A percentile compares a stretch with the other conserved stretches of the same genome.
These are phyloP conservation scores for Ogataea hybrid DNA, from an alignment of 1,139 yeast genomes.

Conservation along the genomic window DNA sequence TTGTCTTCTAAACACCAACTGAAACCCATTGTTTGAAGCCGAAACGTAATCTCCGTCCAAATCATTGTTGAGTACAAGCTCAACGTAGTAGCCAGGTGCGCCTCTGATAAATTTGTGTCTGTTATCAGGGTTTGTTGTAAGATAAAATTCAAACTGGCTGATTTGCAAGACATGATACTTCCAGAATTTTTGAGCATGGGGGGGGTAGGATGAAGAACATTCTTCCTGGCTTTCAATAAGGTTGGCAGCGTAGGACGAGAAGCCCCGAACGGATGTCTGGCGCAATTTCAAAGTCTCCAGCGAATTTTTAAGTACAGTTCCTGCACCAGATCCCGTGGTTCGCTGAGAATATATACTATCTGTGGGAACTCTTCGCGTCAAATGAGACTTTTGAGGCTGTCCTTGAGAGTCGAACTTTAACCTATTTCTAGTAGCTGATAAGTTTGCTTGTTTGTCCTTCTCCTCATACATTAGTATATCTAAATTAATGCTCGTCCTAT, in stretches of 20 bases:
- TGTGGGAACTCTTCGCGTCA: slow-evolving; percentile 2
- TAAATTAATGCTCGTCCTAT: too few relatives aligned
- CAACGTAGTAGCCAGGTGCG: too few relatives aligned
- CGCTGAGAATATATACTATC: slow-evolving; percentile 3
- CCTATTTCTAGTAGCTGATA: slow-evolving; percentile 1
- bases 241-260: background rate
- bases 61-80: too few relatives aligned
- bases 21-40: too few relatives aligned
- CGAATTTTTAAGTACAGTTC: slow-evolving; percentile 2
- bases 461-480: slow-evolving; percentile 1
- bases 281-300: slow-evolving; percentile 2
- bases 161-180: slow-evolving; percentile 55
- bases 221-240: slow-evolving; percentile 3
- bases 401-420: background rate
- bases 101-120: too few relatives aligned
- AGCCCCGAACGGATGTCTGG: background rate
- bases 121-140: slow-evolving; percentile 59
- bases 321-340: background rate
- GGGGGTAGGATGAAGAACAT: background rate
- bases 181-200: slow-evolving; percentile 42
- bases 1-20: too few relatives aligned
- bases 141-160: slow-evolving; percentile 46
- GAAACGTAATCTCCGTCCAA: too few relatives aligned
- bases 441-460: background rate
- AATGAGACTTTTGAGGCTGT: too few relatives aligned